phyloP scores from a whole-genome alignment of 2,329 filamentous ascomycete genomes.

The Pyrenophora tritici-repentis region DNA sequence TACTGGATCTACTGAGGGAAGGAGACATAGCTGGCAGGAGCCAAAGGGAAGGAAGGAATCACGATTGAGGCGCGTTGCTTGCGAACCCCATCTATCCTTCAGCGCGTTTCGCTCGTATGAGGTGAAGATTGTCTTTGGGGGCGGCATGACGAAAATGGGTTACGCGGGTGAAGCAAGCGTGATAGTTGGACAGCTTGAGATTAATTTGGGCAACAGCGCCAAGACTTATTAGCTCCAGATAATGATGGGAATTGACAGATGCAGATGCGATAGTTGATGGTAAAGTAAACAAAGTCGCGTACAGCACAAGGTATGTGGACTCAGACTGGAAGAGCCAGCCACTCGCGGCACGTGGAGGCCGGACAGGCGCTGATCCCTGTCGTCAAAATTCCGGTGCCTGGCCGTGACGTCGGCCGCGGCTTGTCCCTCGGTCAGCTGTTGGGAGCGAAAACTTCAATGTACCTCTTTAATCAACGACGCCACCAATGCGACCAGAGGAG shows the following conservation, averaged over 20 bases:
- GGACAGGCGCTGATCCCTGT: conserved; percentile 21
- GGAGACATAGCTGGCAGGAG: conserved; percentile 84
- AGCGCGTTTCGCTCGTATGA: conserved; percentile 85
- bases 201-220: not conserved
- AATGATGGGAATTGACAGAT: not conserved
- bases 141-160: conserved; percentile 24
- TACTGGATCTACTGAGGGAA: conserved; percentile 79
- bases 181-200: not conserved
- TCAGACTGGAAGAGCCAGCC: conserved; percentile 18
- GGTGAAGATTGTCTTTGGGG: conserved; percentile 72
- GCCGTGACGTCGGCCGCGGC: conserved; percentile 23
- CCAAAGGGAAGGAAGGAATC: conserved; percentile 93
- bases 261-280: not conserved
- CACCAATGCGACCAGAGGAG: conserved; percentile 50
- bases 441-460: conserved; percentile 23
- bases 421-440: conserved; percentile 4
- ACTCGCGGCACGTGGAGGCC: conserved; percentile 11
- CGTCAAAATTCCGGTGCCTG: conserved; percentile 21
- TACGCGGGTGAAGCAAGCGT: not conserved
- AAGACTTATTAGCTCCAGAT: not conserved
- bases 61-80: conserved; percentile 80
- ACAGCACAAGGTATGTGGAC: no score
- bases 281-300: no score
- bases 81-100: conserved; percentile 79
- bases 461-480: conserved; percentile 14